Base-by-base conservation (phyloP, 805 yeast species). In the Kodamaea kakaduensis region DNA sequence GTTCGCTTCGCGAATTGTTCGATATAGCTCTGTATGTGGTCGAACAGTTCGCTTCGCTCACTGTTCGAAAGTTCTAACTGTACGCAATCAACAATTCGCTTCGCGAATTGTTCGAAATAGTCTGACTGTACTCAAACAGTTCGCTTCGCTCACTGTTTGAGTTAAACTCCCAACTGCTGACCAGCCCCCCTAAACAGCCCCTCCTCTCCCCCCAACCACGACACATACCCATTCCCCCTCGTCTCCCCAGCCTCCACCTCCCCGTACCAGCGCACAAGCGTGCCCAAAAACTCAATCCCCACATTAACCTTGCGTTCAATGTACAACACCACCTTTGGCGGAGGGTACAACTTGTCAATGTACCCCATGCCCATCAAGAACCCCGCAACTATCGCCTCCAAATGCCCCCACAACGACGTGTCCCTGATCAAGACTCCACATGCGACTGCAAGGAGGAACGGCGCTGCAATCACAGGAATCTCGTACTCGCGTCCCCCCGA, bases 381-480 rank as follows among this genome's bases (percentile, higher is more conserved):
- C 7, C 96, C 96, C 9, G 80, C 67, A 3, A 70, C 41, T 26
- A 84, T 59, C 4, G 84, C 90, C 25, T 82, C 70, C 37, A 77
- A 61, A 54, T 86, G 95, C 20, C 94, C 93, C 46, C 81, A 62
- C 45, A 84, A 77, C 38, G 87, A 78, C 3, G 86, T 73, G 6
- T 75, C 71, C 1, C 94, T 89, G 26, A 80, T 53, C 17, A 82
- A 27, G 5, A 83, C 37, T 2, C 76, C 67, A 29, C 73, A 57
- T 6, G 75, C 13, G 1, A 78, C 43, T 44, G 84, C 61, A 17
- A 50, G 40, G 16, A 73, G 46, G 25, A 81, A 63, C 10, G 95
- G 95, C 2, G 73, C 44, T 35, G 64, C 58, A 37, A 75, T 51
- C 0, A 90, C 82, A 19, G 87, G 88, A 12, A 84, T 53, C 6